Evolutionary conservation across 2,329 filamentous ascomycete species (phyloP), one percentile per base, ranked within the genome.

Genomic region (Geosmithia flava): DNA sequence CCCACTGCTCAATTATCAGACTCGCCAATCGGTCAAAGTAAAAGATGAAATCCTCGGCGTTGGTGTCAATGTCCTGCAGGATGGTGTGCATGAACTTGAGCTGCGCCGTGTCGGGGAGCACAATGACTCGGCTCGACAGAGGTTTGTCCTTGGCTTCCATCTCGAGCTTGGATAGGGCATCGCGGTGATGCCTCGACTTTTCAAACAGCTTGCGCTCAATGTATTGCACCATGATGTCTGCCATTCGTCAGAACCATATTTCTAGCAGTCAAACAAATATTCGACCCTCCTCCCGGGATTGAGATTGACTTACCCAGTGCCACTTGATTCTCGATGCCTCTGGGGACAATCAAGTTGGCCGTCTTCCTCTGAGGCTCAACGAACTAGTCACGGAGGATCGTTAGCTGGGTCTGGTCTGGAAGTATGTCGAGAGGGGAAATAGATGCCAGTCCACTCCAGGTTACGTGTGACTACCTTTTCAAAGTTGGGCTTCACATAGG

Each of bases 401-500:
- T 27, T 27, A 27, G 23, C 23, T 8, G 23, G 23, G 23, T 27
- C 8, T 8, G 23, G 8, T 27, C 23, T 27, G 4, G 4, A 27
- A 27, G 8, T 27, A 27, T 27, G 23, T 27, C 23, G 8, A 8
- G 23, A 27, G 4, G 23, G 23, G 47, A 6, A 7, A n/a, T n/a
- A 15, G 6, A 33, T 23, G 20, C 11, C 27, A 19, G 20, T 3
- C 6, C 20, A 10, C 17, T n/a, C 10, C n/a, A 42, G 17, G 10
- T 16, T 11, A 27, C 6, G 13, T 20, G 20, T 16, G 29, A 19
- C 30, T 59, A 75, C 76, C 66, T 85, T 87, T 63, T 91, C 85
- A 58, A 94, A 97, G 59, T 97, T 97, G 3, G 93, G 93, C 66
- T 98, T 98, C 42, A 98, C 93, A 61, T 86, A 98, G 11, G 70